Percentiles rank a stretch among this genome's conserved stretches.
Evolutionary conservation across 345 rosid species (phyloP).

Genomic region (Trapa bicornis): DNA sequence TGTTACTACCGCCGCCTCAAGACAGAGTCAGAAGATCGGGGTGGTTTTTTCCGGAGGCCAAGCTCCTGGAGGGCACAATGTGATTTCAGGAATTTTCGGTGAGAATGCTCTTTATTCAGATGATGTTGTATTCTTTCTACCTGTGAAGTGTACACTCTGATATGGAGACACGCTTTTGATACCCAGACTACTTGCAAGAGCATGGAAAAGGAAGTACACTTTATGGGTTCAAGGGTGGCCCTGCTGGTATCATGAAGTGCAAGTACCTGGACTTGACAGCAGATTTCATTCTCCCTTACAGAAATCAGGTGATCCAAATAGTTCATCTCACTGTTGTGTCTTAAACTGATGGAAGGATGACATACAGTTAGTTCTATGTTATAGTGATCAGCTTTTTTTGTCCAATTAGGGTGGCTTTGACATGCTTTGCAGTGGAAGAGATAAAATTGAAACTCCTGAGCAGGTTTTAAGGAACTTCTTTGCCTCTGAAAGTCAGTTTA

Average conservation of each 20-base stretch:
- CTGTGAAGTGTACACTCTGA: background rate
- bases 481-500: background rate
- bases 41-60: constrained; percentile 97
- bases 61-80: constrained; percentile 99
- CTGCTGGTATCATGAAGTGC: constrained; percentile 95
- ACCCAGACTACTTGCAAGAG: constrained; percentile 75
- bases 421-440: constrained; percentile 98
- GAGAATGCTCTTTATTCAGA: constrained; percentile 8
- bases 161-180: background rate
- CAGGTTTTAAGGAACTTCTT: constrained; percentile 36
- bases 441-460: constrained; percentile 96
- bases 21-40: constrained; percentile 67
- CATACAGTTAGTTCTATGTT: too few species aligned
- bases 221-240: constrained; percentile 92
- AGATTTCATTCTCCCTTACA: constrained; percentile 63
- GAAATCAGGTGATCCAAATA: constrained; percentile 57
- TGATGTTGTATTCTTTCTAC: background rate
- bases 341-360: background rate
- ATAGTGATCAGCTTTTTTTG: background rate
- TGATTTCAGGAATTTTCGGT: constrained; percentile 85
- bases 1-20: constrained; percentile 20
- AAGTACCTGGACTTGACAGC: constrained; percentile 63
- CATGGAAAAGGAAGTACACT: constrained; percentile 56
- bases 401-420: constrained; percentile 87
- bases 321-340: background rate